phyloP scores from a whole-genome alignment of 2,329 filamentous ascomycete genomes.

The Claviceps lovelessii region DNA sequence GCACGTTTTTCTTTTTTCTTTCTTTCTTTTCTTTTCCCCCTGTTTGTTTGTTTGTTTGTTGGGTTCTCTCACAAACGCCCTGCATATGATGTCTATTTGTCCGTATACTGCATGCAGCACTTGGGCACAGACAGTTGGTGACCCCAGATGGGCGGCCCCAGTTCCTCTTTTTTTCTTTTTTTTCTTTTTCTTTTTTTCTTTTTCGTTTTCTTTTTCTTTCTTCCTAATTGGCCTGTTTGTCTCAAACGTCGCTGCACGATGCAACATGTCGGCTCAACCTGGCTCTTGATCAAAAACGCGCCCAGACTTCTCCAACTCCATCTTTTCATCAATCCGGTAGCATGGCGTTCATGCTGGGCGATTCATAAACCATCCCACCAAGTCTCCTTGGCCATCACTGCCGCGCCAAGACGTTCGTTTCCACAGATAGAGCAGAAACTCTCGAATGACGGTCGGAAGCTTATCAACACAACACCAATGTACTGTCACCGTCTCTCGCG shows the following conservation, averaged over 20 bases:
- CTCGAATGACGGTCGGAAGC: neutral
- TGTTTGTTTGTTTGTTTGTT: neutral
- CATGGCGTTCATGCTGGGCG: neutral
- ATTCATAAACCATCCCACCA: neutral
- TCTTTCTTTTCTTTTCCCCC: too few species aligned
- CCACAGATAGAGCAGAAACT: neutral
- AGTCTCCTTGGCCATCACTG: neutral
- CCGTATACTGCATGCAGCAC: neutral
- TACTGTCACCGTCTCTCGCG: neutral
- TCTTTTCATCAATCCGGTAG: neutral
- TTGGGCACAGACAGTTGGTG: neutral
- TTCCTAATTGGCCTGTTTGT: too few species aligned
- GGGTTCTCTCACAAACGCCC: too few species aligned
- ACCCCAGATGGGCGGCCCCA: too few species aligned
- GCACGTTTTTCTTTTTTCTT: too few species aligned
- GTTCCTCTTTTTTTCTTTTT: too few species aligned
- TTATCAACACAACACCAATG: neutral
- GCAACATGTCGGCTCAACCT: neutral
- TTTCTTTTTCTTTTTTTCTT: too few species aligned
- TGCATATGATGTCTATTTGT: neutral
- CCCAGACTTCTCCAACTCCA: conserved; percentile 5
- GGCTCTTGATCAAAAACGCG: neutral
- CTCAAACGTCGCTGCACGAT: neutral
- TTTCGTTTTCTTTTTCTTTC: neutral
- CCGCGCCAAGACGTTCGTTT: neutral